These are phyloP conservation scores for Russula foetens DNA, from an alignment of 768 basidiomycete genomes.

Conservation along the genomic window DNA sequence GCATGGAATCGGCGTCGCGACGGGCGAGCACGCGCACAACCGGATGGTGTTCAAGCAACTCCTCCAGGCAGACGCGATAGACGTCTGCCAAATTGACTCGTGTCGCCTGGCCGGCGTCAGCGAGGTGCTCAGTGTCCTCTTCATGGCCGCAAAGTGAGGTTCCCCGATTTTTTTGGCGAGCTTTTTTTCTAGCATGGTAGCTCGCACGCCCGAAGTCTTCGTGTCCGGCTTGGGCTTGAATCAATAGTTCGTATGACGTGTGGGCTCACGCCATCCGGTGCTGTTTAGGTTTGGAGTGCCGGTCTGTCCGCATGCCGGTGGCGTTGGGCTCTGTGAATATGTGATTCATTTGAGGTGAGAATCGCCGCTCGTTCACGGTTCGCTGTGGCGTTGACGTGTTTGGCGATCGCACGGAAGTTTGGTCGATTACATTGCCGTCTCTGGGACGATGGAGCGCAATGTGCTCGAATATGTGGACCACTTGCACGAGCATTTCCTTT, in stretches of 20 bases:
- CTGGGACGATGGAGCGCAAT: slow-evolving; percentile 89
- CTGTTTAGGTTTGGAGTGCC: slow-evolving; percentile 62
- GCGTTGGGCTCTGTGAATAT: slow-evolving; percentile 89
- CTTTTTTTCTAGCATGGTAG: not conserved
- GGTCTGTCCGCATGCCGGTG: slow-evolving; percentile 92
- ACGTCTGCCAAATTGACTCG: slow-evolving; percentile 92
- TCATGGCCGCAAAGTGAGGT: slow-evolving; percentile 79
- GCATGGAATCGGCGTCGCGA: slow-evolving; percentile 82
- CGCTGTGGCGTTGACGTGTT: not conserved
- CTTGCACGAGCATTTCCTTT: slow-evolving; percentile 88
- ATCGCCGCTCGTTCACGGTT: not conserved
- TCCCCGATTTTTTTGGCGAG: too few relatives aligned
- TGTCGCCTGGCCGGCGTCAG: slow-evolving; percentile 91
- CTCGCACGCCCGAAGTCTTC: too few relatives aligned
- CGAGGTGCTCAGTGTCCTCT: slow-evolving; percentile 81
- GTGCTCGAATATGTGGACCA: slow-evolving; percentile 90
- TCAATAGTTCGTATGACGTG: too few relatives aligned
- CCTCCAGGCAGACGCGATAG: slow-evolving; percentile 84
- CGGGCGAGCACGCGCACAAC: slow-evolving; percentile 93
- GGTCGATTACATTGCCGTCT: slow-evolving; percentile 90
- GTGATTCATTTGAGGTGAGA: slow-evolving; percentile 69
- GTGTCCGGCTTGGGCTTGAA: too few relatives aligned
- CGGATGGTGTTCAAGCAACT: slow-evolving; percentile 95
- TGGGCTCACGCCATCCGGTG: not conserved
- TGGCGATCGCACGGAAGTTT: slow-evolving; percentile 35